A percentile compares a stretch with the other conserved stretches of the same genome.
Conservation (phyloP, 2,329 filamentous ascomycete genomes). For the Penicillium olsonii region DNA sequence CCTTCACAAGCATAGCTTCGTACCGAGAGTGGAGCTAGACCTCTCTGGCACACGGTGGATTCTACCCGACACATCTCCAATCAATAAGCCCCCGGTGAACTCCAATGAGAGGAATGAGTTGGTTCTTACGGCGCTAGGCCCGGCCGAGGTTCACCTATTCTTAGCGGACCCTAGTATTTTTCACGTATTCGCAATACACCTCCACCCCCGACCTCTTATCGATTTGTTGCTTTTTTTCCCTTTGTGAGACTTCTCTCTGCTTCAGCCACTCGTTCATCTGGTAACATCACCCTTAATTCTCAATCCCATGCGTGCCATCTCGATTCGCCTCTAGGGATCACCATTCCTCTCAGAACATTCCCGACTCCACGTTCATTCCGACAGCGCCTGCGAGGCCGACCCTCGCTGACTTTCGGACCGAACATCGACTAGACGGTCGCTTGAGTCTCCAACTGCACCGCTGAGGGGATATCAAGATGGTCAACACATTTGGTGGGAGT, state of each 20-base stretch:
- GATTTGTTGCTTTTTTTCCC: conserved; percentile 15
- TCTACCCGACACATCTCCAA: conserved; percentile 8
- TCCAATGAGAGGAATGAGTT: not conserved
- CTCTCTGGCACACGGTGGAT: conserved; percentile 3
- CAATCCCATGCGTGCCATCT: conserved; percentile 2
- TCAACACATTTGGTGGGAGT: conserved; percentile 43
- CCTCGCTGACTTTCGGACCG: not conserved
- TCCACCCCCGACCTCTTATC: conserved; percentile 12
- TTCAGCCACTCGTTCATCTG: conserved; percentile 4
- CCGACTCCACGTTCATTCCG: conserved; percentile 3
- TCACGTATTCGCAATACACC: conserved; percentile 5
- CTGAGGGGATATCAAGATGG: conserved; percentile 35
- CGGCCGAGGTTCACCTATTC: conserved; percentile 13
- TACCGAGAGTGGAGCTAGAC: not conserved
- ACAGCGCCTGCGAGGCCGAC: not conserved
- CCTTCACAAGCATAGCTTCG: not conserved
- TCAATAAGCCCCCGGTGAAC: not conserved
- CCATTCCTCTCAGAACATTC: conserved; percentile 7
- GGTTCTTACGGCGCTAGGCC: not conserved
- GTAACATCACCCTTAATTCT: not conserved
- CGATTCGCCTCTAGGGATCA: conserved; percentile 7
- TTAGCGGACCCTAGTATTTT: conserved; percentile 14
- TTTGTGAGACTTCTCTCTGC: conserved; percentile 10
- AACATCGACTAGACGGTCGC: conserved; percentile 2
- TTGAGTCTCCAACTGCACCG: not conserved